These are phyloP conservation scores for Corylus avellana DNA, from an alignment of 306 rosid genomes.

Conservation along the genomic window DNA sequence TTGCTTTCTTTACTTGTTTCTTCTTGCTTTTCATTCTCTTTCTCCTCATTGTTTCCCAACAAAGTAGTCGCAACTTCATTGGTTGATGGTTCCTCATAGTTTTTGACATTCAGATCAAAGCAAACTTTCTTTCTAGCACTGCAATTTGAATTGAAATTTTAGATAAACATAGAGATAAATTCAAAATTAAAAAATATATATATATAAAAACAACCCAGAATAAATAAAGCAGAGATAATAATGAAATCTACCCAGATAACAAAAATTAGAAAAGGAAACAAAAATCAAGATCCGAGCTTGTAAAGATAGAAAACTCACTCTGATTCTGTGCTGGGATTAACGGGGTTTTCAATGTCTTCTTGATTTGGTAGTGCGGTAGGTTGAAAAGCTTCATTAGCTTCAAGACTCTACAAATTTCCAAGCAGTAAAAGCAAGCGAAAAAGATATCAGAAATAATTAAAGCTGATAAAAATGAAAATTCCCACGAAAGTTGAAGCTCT, in stretches of 20 bases:
- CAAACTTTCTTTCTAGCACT: constrained; percentile 25
- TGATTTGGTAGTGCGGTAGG: constrained; percentile 26
- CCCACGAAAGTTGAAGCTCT: background rate
- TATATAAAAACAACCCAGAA: background rate
- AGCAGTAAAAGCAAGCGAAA: background rate
- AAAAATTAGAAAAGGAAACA: background rate
- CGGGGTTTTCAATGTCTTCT: constrained; percentile 23
- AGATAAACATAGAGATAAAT: background rate
- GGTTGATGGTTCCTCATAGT: constrained; percentile 14
- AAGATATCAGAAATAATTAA: background rate
- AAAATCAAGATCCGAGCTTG: background rate
- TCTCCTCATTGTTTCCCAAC: constrained; percentile 29
- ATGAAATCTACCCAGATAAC: background rate
- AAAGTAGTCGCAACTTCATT: constrained; percentile 21
- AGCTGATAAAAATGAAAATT: background rate
- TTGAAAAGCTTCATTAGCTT: constrained; percentile 32
- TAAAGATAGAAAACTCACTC: constrained; percentile 42
- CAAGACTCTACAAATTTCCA: constrained; percentile 28
- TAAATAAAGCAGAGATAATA: background rate
- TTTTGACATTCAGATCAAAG: constrained; percentile 26
- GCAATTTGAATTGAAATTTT: constrained; percentile 14
- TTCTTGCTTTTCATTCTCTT: constrained; percentile 23
- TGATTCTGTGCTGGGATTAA: constrained; percentile 29
- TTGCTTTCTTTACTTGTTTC: constrained; percentile 11
- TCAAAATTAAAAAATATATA: background rate